These are phyloP conservation scores for Tylopilus rubrobrunneus DNA, from an alignment of 768 basidiomycete genomes.

Conservation along the genomic window DNA sequence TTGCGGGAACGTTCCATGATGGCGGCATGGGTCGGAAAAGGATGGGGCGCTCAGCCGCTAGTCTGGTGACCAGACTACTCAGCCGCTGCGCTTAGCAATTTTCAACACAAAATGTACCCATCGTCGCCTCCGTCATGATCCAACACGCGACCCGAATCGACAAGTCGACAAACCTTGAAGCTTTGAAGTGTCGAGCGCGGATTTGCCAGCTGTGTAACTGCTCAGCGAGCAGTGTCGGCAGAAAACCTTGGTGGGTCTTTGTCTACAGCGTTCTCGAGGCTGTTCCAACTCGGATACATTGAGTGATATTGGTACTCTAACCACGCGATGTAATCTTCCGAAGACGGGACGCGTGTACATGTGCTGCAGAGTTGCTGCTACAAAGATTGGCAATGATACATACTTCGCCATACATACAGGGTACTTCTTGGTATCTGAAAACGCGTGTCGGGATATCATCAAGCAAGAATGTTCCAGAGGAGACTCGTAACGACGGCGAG, in stretches of 20 bases:
- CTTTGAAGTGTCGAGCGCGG: no score
- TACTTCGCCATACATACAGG: background rate
- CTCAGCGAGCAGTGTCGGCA: no score
- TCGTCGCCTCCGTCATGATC: no score
- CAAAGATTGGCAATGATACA: conserved; percentile 5
- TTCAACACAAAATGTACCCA: no score
- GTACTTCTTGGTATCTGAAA: background rate
- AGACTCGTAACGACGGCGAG: conserved; percentile 20
- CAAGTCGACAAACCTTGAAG: no score
- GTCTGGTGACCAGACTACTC: no score
- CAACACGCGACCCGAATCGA: no score
- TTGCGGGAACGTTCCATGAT: conserved; percentile 1
- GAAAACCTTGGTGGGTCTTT: no score
- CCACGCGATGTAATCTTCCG: background rate
- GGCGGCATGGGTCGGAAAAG: background rate
- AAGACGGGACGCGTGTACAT: background rate
- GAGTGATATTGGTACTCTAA: background rate
- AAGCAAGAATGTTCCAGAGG: conserved; percentile 24
- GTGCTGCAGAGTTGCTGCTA: background rate
- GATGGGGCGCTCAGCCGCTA: no score
- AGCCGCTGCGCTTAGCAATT: no score
- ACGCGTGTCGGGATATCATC: background rate
- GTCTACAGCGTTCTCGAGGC: background rate
- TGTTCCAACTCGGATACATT: background rate
- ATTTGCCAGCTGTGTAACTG: no score